These are phyloP conservation scores for Volutella citrinella DNA, from an alignment of 2,329 filamentous ascomycete genomes.

Conservation along the genomic window DNA sequence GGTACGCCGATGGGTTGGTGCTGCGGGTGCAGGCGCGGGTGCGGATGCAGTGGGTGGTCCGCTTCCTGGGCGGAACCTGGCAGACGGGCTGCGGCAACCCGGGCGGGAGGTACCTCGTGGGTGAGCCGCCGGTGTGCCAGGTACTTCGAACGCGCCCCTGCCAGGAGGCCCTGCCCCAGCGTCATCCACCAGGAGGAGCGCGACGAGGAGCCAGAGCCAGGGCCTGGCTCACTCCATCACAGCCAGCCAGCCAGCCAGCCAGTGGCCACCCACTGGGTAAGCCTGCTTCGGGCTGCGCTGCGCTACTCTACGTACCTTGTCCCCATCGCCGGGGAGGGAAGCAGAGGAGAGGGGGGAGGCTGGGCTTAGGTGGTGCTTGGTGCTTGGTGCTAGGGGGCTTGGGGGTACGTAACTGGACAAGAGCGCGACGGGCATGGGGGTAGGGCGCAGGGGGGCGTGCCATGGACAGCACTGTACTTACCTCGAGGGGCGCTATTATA, in stretches of 20 bases:
- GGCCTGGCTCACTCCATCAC: neutral
- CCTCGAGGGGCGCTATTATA: conserved; percentile 4
- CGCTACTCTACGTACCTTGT: conserved; percentile 5
- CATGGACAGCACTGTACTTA: conserved; percentile 12
- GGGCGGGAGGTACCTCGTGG: no score
- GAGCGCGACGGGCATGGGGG: conserved; percentile 11
- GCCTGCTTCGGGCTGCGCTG: conserved; percentile 12
- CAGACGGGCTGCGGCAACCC: no score
- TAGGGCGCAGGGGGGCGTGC: conserved; percentile 25
- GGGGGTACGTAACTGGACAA: conserved; percentile 18
- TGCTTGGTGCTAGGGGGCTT: conserved; percentile 11
- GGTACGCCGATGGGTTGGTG: neutral
- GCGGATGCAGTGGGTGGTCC: neutral
- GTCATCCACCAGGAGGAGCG: neutral
- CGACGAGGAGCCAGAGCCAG: neutral
- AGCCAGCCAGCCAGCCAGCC: conserved; percentile 7
- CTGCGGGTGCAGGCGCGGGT: neutral
- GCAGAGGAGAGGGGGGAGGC: conserved; percentile 7
- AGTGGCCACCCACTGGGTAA: conserved; percentile 3
- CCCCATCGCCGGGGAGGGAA: conserved; percentile 2
- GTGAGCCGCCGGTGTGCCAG: no score
- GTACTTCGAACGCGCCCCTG: no score
- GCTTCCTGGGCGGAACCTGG: neutral
- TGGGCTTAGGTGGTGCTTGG: conserved; percentile 10
- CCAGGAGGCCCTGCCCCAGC: neutral